These are phyloP conservation scores for Chytriomyces hyalinus DNA, from an alignment of 192 early-diverging fungal species.

Conservation along the genomic window DNA sequence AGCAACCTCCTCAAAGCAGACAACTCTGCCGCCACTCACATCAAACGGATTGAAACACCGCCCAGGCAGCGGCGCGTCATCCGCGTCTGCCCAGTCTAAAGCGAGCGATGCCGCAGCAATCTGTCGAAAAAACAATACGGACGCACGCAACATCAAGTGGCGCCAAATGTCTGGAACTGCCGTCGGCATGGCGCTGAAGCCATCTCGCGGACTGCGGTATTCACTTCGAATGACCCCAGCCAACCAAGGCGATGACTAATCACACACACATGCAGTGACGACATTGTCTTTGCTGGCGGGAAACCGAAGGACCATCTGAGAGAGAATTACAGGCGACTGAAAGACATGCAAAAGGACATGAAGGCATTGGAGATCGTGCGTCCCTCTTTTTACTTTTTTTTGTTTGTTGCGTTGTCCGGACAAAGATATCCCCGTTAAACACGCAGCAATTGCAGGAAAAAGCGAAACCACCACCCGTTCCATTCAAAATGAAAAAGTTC, in stretches of 20 bases:
- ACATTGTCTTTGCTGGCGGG: constrained; percentile 52
- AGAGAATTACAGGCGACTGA: constrained; percentile 50
- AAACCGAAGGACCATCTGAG: constrained; percentile 58
- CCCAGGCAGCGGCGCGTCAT: too few relatives aligned
- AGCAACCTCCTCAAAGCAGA: too few relatives aligned
- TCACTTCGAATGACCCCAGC: not conserved
- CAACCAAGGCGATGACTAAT: not conserved
- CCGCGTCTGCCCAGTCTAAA: too few relatives aligned
- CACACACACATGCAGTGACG: constrained; percentile 48
- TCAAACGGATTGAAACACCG: too few relatives aligned
- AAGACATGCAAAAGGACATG: constrained; percentile 43
- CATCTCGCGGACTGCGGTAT: constrained; percentile 55
- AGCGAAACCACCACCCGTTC: constrained; percentile 44
- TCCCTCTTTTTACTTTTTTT: not conserved
- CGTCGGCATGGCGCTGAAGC: constrained; percentile 58
- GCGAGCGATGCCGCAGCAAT: too few relatives aligned
- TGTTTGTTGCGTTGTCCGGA: not conserved
- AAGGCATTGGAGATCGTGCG: constrained; percentile 39
- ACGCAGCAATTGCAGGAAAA: constrained; percentile 16
- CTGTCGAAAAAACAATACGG: constrained; percentile 8
- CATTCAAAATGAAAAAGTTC: constrained; percentile 60
- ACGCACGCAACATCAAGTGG: constrained; percentile 49
- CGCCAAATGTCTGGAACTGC: constrained; percentile 58
- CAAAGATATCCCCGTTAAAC: not conserved
- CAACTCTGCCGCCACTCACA: too few relatives aligned